phyloP scores from a whole-genome alignment of 345 rosid genomes.

The Salix dunnii region DNA sequence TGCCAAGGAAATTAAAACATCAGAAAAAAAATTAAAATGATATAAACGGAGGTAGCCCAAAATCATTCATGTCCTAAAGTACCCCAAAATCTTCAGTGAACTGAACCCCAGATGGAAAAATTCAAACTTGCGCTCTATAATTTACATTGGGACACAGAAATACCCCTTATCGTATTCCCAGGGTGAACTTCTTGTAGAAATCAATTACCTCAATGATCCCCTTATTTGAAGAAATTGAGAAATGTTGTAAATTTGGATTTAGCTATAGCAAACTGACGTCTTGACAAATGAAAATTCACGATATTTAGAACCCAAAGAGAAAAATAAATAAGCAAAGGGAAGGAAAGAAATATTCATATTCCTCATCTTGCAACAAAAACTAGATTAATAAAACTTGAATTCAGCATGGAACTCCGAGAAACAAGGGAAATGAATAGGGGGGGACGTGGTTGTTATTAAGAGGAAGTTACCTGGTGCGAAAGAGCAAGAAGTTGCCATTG shows the following conservation, averaged over 20 bases:
- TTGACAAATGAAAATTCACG: neutral
- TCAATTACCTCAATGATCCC: neutral
- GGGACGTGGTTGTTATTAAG: neutral
- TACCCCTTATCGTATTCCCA: neutral
- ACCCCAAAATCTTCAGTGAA: neutral
- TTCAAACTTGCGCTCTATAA: neutral
- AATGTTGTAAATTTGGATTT: neutral
- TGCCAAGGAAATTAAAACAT: conserved; percentile 26
- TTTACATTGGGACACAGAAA: neutral
- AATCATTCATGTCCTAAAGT: neutral
- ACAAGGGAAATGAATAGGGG: neutral
- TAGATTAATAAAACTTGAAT: neutral
- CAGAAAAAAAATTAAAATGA: neutral
- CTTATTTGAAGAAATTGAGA: neutral
- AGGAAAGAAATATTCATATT: neutral
- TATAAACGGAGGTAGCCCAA: neutral
- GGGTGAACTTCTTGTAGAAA: neutral
- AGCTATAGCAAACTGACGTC: neutral
- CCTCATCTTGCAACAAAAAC: neutral
- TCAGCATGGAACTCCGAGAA: neutral
- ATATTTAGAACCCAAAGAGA: neutral
- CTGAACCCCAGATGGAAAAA: neutral
- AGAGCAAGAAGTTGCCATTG: conserved; percentile 50
- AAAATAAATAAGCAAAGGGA: neutral
- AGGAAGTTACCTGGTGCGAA: conserved; percentile 44